Percentiles rank a stretch among this genome's conserved stretches.
These are phyloP conservation scores for Candida pini DNA, from an alignment of 805 yeast species.

Conservation along the genomic window DNA sequence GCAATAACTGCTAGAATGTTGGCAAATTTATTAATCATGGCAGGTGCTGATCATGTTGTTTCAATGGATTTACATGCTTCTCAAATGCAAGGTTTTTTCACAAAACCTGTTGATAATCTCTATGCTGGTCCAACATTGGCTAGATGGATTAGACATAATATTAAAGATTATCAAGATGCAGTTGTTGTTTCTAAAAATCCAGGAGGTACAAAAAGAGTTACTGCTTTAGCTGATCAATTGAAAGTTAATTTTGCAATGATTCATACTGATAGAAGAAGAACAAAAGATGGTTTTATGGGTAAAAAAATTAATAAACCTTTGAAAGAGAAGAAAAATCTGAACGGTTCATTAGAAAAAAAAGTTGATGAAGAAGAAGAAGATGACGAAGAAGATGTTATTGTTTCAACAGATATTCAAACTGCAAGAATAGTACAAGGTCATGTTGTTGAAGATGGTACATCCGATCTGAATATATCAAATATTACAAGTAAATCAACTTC, in stretches of 20 bases:
- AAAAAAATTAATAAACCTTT: slow-evolving; percentile 45
- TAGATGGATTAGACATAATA: slow-evolving; percentile 89
- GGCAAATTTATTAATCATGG: slow-evolving; percentile 92
- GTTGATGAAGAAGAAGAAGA: slow-evolving; percentile 47
- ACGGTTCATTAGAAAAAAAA: slow-evolving; percentile 26
- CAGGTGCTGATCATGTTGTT: slow-evolving; percentile 98
- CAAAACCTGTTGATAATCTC: slow-evolving; percentile 94
- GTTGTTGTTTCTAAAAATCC: slow-evolving; percentile 99
- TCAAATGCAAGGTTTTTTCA: slow-evolving; percentile 98
- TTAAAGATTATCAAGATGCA: slow-evolving; percentile 77
- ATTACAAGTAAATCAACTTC: slow-evolving; percentile 10
- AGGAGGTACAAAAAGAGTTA: slow-evolving; percentile 97
- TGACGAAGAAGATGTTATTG: slow-evolving; percentile 61
- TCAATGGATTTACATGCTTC: slow-evolving; percentile 96
- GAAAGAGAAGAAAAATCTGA: slow-evolving; percentile 28
- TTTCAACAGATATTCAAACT: slow-evolving; percentile 81
- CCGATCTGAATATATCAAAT: slow-evolving; percentile 14
- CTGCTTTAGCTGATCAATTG: slow-evolving; percentile 94
- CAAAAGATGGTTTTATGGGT: slow-evolving; percentile 51
- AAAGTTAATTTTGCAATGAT: slow-evolving; percentile 98
- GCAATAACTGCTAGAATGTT: slow-evolving; percentile 98
- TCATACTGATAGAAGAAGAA: slow-evolving; percentile 94
- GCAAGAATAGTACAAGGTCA: slow-evolving; percentile 97
- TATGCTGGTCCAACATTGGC: slow-evolving; percentile 97
- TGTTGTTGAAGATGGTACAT: slow-evolving; percentile 77